A percentile compares a stretch with the other conserved stretches of the same genome.
Conservation (phyloP, 257 asterid species). For the Orobanche coerulescens region DNA sequence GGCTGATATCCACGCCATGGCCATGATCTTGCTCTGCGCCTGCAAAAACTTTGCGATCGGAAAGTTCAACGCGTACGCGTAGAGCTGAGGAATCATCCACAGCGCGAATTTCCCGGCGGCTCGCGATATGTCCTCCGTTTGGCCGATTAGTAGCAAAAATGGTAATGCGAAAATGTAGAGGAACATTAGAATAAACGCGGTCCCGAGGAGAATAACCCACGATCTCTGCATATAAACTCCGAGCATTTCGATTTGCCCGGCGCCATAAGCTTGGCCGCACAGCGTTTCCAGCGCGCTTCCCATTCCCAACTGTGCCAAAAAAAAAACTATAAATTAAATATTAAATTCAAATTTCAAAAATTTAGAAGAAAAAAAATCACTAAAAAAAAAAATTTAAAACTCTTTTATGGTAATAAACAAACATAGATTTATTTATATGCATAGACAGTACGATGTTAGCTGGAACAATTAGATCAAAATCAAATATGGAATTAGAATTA, state of each 20-base stretch:
- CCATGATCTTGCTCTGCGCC: constrained; percentile 58
- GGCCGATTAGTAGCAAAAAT: constrained; percentile 35
- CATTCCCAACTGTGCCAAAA: constrained; percentile 58
- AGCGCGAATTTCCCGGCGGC: constrained; percentile 46
- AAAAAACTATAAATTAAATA: background rate
- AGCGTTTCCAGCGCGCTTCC: constrained; percentile 64
- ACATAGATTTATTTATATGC: no score
- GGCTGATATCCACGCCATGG: constrained; percentile 44
- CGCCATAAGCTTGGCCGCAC: constrained; percentile 67
- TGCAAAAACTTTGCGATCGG: constrained; percentile 58
- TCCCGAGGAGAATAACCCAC: constrained; percentile 39
- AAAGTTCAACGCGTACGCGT: constrained; percentile 50
- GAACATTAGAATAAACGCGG: constrained; percentile 32
- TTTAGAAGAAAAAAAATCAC: background rate
- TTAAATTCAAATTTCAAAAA: background rate
- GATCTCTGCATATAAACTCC: constrained; percentile 63
- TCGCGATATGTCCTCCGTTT: constrained; percentile 37
- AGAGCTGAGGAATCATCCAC: constrained; percentile 65
- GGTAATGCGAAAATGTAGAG: constrained; percentile 40
- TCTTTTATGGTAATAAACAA: no score
- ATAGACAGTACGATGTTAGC: background rate
- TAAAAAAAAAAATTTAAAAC: no score
- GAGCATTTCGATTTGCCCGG: constrained; percentile 48
- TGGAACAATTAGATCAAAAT: background rate
- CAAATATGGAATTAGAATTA: background rate